Evolutionary conservation across 2,329 filamentous ascomycete species (phyloP), one percentile per base, ranked within the genome.

Genomic region (Stagonosporopsis vannaccii): DNA sequence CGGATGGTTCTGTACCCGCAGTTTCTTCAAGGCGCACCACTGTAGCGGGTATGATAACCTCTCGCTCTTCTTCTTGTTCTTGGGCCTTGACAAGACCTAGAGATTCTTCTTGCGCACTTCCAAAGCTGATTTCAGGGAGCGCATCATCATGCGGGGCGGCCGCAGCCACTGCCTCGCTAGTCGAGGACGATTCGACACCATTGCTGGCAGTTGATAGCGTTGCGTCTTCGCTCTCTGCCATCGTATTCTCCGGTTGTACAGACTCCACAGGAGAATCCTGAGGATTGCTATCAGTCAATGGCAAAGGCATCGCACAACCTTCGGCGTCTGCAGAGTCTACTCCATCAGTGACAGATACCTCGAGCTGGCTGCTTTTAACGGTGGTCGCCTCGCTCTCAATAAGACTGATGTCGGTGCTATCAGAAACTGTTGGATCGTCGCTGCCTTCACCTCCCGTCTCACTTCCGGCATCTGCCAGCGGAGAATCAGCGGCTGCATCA

Each of bases 381-480:
- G 46, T 47, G 1, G 42, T 47, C 5, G 36, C 26, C n/a, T 56
- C 53, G 8, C 53, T 48, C 20, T 47, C 47, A 9, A 44, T 19
- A 4, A 51, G 8, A 37, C 48, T 44, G 23, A 44, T 15, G 17
- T 36, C 51, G 32, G 47, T 44, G 6, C 32, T 45, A 32, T 58
- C 51, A 15, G 36, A 43, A 3, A 37, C 15, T 6, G 25, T 35
- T 23, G 22, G 33, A 28, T 37, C 49, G n/a, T 39, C 25, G 13
- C 17, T 35, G 7, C 44, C 44, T 47, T 58, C 47, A 36, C 32
- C 35, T 40, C 35, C 49, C 32, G 32, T 50, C n/a, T 46, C 41
- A 30, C 9, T 22, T 26, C 30, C 41, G n/a, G 4, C 11, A n/a
- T 11, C 28, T 17, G 12, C 35, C 3, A 8, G 15, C 11, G 15